A percentile compares a stretch with the other conserved stretches of the same genome.
phyloP scores from a whole-genome alignment of 768 basidiomycete species.

The Tulasnella sp. region DNA sequence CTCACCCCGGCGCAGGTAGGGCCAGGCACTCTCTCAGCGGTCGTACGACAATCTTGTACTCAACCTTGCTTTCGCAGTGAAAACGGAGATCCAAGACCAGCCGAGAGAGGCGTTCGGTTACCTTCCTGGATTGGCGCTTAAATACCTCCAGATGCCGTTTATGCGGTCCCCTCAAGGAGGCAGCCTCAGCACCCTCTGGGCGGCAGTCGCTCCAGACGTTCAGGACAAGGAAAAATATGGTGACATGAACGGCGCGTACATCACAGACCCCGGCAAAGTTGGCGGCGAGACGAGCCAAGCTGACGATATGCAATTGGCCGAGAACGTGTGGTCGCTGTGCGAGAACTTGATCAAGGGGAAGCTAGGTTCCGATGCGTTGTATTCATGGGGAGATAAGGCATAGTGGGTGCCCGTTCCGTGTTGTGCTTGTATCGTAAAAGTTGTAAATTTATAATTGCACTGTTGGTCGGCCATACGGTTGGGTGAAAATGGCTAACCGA shows the following conservation, averaged over 20 bases:
- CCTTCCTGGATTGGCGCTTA: slow-evolving; percentile 3
- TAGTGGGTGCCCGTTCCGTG: not conserved
- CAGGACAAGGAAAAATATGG: slow-evolving; percentile 1
- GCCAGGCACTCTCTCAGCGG: not conserved
- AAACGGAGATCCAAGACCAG: slow-evolving; percentile 37
- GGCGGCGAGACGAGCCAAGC: slow-evolving; percentile 25
- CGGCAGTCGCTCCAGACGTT: slow-evolving; percentile 17
- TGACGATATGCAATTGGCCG: slow-evolving; percentile 15
- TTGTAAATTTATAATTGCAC: not conserved
- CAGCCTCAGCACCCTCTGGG: slow-evolving; percentile 24
- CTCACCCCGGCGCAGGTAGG: slow-evolving; percentile 35
- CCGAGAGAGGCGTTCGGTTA: slow-evolving; percentile 29
- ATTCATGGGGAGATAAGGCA: slow-evolving; percentile 13
- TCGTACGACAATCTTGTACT: not conserved
- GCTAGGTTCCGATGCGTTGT: slow-evolving; percentile 23
- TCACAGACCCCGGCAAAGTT: slow-evolving; percentile 23
- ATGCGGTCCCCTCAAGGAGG: slow-evolving; percentile 23
- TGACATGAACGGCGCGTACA: slow-evolving; percentile 17
- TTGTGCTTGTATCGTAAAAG: not conserved
- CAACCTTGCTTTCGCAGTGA: slow-evolving; percentile 27
- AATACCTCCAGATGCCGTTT: slow-evolving; percentile 17
- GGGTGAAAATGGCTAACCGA: too few relatives aligned
- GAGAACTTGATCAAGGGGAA: slow-evolving; percentile 18
- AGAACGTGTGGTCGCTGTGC: slow-evolving; percentile 23
- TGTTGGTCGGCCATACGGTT: too few relatives aligned